These are phyloP conservation scores for Aspergillus hortae DNA, from an alignment of 2,329 filamentous ascomycete genomes.

Conservation along the genomic window DNA sequence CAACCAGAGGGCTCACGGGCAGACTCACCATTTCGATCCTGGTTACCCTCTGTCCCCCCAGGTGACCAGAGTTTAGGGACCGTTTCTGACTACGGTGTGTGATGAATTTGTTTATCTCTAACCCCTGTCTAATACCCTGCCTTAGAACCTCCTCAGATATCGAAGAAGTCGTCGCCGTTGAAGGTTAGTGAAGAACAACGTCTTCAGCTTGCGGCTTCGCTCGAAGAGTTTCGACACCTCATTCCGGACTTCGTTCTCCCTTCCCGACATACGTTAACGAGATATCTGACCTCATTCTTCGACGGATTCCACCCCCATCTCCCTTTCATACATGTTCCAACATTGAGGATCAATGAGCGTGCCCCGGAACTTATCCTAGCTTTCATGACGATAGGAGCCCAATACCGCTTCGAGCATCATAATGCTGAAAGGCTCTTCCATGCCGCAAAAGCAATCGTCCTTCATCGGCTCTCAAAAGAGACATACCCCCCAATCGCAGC, in stretches of 20 bases:
- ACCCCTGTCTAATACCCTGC: background rate
- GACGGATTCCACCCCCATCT: conserved; percentile 62
- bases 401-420: conserved; percentile 48
- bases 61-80: conserved; percentile 30
- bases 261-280: conserved; percentile 63
- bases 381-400: conserved; percentile 58
- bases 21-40: conserved; percentile 32
- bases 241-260: conserved; percentile 59
- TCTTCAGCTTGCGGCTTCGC: conserved; percentile 26
- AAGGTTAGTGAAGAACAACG: conserved; percentile 29
- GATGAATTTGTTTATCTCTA: background rate
- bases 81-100: conserved; percentile 29
- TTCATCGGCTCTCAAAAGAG: conserved; percentile 53
- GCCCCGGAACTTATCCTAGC: conserved; percentile 66
- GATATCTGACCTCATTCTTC: conserved; percentile 68
- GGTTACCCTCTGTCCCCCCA: conserved; percentile 30
- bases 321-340: conserved; percentile 65
- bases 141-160: conserved; percentile 25
- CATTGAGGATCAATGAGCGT: conserved; percentile 60
- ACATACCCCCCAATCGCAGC: conserved; percentile 12
- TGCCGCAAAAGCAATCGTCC: conserved; percentile 59
- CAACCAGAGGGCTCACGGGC: conserved; percentile 23
- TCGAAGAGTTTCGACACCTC: conserved; percentile 27
- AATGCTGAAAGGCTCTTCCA: conserved; percentile 43
- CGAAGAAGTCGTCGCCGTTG: conserved; percentile 18